Conservation (phyloP, 1,284 basidiomycete species). For the Tylopilus orsonianus region DNA sequence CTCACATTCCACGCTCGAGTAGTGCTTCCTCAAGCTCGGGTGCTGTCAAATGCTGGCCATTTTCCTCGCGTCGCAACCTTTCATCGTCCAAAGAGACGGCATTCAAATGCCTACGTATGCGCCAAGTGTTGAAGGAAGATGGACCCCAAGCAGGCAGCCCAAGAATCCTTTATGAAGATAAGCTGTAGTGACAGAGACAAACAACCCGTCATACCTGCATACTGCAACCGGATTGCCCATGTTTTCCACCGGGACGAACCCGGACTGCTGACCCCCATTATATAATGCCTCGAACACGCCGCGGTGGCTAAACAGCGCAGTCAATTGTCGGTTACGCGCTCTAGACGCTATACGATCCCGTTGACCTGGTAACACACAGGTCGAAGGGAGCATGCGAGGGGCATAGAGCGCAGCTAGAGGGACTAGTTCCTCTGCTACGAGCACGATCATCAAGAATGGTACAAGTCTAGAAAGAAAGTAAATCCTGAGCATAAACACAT, state of each 20-base stretch:
- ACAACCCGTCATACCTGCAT: constrained; percentile 36
- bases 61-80: constrained; percentile 51
- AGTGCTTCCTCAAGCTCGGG: constrained; percentile 61
- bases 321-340: constrained; percentile 52
- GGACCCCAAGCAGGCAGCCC: constrained; percentile 60
- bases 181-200: constrained; percentile 2
- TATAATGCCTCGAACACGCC: constrained; percentile 36
- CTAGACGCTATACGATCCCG: constrained; percentile 66
- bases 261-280: constrained; percentile 24
- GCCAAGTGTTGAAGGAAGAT: constrained; percentile 47
- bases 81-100: constrained; percentile 60
- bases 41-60: constrained; percentile 45
- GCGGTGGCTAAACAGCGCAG: constrained; percentile 33
- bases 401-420: constrained; percentile 84
- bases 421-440: constrained; percentile 79
- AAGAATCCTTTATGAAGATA: constrained; percentile 45
- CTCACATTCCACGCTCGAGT: constrained; percentile 74
- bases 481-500: constrained; percentile 1
- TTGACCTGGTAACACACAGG: constrained; percentile 85
- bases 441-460: constrained; percentile 75
- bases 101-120: constrained; percentile 56
- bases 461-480: constrained; percentile 54
- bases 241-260: constrained; percentile 33
- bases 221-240: constrained; percentile 33
- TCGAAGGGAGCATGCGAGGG: constrained; percentile 84